Evolutionary conservation across 192 early-diverging fungal genomes (phyloP).

Genomic region (Spinellus fusiger): DNA sequence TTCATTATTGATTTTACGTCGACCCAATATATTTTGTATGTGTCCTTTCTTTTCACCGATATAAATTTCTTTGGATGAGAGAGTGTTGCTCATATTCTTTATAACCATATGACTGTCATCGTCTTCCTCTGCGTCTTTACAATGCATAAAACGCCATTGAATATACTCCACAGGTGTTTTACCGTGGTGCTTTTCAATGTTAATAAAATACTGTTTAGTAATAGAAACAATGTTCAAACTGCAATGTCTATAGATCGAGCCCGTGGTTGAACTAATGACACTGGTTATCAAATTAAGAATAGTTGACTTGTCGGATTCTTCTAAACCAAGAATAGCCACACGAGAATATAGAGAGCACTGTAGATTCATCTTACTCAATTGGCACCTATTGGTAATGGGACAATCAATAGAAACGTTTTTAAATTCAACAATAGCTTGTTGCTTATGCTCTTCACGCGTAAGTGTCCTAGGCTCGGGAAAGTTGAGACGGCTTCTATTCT

Average conservation of each 20-base stretch:
- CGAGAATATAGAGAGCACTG: conserved; percentile 68
- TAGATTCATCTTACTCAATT: conserved; percentile 56
- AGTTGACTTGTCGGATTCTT: conserved; percentile 72
- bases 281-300: conserved; percentile 72
- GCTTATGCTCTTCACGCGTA: conserved; percentile 67
- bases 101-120: conserved; percentile 67
- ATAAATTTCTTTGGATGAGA: conserved; percentile 41
- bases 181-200: conserved; percentile 77
- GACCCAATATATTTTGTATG: conserved; percentile 57
- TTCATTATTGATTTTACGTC: conserved; percentile 75
- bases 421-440: conserved; percentile 76
- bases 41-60: conserved; percentile 57
- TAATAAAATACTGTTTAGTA: conserved; percentile 84
- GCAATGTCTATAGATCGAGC: conserved; percentile 76
- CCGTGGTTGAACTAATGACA: conserved; percentile 64
- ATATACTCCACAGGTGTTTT: conserved; percentile 71
- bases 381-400: conserved; percentile 56
- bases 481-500: conserved; percentile 53
- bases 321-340: conserved; percentile 74
- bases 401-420: conserved; percentile 63
- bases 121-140: conserved; percentile 74
- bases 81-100: conserved; percentile 61
- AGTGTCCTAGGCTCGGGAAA: conserved; percentile 75
- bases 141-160: conserved; percentile 74
- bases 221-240: conserved; percentile 82